These are phyloP conservation scores for Mycena alexandri DNA, from an alignment of 768 basidiomycete genomes.

Conservation along the genomic window DNA sequence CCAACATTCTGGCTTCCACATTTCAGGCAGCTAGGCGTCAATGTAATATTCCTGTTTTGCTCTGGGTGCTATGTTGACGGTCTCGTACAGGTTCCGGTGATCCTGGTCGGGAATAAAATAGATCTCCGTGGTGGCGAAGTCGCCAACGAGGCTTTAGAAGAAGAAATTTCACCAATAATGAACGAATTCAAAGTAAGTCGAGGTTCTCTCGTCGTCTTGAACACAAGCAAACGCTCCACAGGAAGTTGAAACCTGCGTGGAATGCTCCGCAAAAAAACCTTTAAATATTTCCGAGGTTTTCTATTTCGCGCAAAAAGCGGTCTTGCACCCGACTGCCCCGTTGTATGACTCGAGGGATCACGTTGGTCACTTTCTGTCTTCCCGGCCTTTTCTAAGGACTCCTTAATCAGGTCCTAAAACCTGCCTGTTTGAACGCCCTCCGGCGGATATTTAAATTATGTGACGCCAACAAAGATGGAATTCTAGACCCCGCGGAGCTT, in stretches of 20 bases:
- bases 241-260: constrained; percentile 99
- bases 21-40: constrained; percentile 95
- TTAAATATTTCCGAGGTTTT: constrained; percentile 97
- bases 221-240: constrained; percentile 48
- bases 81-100: constrained; percentile 85
- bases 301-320: constrained; percentile 98
- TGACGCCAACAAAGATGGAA: constrained; percentile 93
- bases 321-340: constrained; percentile 96
- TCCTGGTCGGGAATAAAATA: constrained; percentile 98
- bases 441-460: constrained; percentile 97
- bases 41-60: constrained; percentile 64
- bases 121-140: constrained; percentile 94
- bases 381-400: constrained; percentile 4
- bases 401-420: constrained; percentile 82
- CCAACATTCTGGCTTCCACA: constrained; percentile 98
- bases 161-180: constrained; percentile 97
- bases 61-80: constrained; percentile 7
- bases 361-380: constrained; percentile 59
- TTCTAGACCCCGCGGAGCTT: constrained; percentile 89
- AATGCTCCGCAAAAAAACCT: constrained; percentile 92
- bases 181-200: constrained; percentile 92
- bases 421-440: constrained; percentile 89
- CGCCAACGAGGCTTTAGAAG: constrained; percentile 93
- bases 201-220: constrained; percentile 13
- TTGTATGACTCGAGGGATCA: constrained; percentile 97